Base-by-base conservation (phyloP, 495 filamentous ascomycete genomes). In the Tuber microsphaerosporum region DNA sequence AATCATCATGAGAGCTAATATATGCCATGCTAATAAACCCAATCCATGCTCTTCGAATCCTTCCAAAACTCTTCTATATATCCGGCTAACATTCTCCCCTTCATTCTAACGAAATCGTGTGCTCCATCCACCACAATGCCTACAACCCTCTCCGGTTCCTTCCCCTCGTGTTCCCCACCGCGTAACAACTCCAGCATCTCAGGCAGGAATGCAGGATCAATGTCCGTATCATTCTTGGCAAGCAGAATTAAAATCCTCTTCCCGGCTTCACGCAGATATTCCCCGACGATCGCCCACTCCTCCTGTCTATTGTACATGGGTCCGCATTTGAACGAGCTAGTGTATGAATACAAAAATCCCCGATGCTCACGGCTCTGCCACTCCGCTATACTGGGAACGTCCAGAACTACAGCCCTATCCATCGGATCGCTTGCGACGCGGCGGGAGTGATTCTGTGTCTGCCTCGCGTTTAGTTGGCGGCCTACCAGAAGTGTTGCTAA, bases 331-430 rank as follows among this genome's bases (percentile, higher is more conserved):
- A 90, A 88, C 22, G 85, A 87, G 78, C 85, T 86, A 78, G 89
- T 84, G 77, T 90, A 91, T 43, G 87, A 84, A 16, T 81, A 83
- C 10, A 89, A 80, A 76, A 88, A 91, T 12, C 89, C 90, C 26
- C 82, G 69, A 77, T 91, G 88, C 48, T 84, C 76, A 14, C 82
- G 81, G n/a, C 88, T 77, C 79, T 90, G 88, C 89, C 89, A 91
- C 31, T 83, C 77, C 75, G 89, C 85, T 37, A 86, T 86, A 6
- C 80, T 80, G 45, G 84, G 82, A 4, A 90, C 85, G 65, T 81
- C 80, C 51, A 82, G 34, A 17, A 70, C 65, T 48, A 41, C 41
- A 19, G 20, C 19, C 26, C 72, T 41, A 70, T 81, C 81, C 46
- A 41, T 77, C 31, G 74, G 44, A 41, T 81, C 76, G 26, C 56